Percentiles rank a stretch among this genome's conserved stretches.
These are phyloP conservation scores for Prunus mume DNA, from an alignment of 306 rosid genomes.

Conservation along the genomic window DNA sequence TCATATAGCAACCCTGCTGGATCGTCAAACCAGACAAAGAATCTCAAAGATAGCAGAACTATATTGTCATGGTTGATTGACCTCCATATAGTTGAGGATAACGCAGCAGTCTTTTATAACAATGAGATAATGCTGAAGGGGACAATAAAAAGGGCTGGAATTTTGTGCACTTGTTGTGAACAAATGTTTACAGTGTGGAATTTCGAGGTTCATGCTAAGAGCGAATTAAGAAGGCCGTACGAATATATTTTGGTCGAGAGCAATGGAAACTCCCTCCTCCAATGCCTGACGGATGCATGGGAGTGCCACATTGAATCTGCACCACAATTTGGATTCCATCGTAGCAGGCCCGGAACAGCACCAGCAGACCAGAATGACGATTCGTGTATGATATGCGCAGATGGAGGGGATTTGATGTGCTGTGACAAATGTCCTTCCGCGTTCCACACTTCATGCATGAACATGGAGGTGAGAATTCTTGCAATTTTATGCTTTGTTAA, in stretches of 20 bases:
- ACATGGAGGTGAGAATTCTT: slow-evolving; percentile 27
- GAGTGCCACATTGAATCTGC: background rate
- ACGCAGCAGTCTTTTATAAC: slow-evolving; percentile 20
- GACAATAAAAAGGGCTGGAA: slow-evolving; percentile 26
- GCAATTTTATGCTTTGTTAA: background rate
- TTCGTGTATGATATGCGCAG: slow-evolving; percentile 38
- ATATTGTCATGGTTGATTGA: slow-evolving; percentile 39
- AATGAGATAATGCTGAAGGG: background rate
- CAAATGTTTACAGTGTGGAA: slow-evolving; percentile 19
- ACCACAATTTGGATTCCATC: background rate
- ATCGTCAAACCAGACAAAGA: too few relatives aligned
- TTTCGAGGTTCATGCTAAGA: slow-evolving; percentile 35
- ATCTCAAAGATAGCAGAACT: slow-evolving; percentile 6
- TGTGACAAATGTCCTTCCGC: slow-evolving; percentile 39
- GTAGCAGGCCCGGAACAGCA: background rate
- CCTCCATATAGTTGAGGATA: slow-evolving; percentile 1
- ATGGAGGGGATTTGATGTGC: slow-evolving; percentile 39
- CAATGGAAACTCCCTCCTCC: background rate
- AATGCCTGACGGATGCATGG: slow-evolving; percentile 21
- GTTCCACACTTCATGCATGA: slow-evolving; percentile 27
- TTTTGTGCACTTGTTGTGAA: slow-evolving; percentile 37
- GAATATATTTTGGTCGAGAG: background rate
- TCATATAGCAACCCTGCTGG: background rate
- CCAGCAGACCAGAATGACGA: slow-evolving; percentile 27
- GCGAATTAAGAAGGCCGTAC: slow-evolving; percentile 23